These are phyloP conservation scores for Uncinocarpus reesii DNA, from an alignment of 2,329 filamentous ascomycete genomes.

Conservation along the genomic window DNA sequence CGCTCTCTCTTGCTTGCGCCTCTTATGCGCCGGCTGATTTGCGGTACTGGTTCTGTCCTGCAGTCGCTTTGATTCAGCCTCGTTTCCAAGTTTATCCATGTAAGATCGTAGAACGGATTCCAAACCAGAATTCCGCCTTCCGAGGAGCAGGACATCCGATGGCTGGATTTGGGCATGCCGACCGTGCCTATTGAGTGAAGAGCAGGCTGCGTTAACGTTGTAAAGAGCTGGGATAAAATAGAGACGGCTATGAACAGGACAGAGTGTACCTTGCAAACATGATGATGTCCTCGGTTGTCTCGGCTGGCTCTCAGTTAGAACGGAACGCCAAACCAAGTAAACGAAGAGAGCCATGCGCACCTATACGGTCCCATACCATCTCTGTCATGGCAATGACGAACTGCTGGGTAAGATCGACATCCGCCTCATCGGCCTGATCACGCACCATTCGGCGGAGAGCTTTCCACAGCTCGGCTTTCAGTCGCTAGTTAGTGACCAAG, in stretches of 20 bases:
- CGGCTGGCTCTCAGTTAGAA: background rate
- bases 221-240: background rate
- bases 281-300: slow-evolving; percentile 38
- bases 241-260: background rate
- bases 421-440: slow-evolving; percentile 60
- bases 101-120: slow-evolving; percentile 55
- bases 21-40: no score
- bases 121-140: slow-evolving; percentile 76
- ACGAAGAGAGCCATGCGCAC: slow-evolving; percentile 37
- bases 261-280: slow-evolving; percentile 46
- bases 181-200: slow-evolving; percentile 52
- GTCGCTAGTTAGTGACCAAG: slow-evolving; percentile 46
- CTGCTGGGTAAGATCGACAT: slow-evolving; percentile 80
- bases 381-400: slow-evolving; percentile 81
- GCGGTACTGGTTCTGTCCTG: background rate
- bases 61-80: background rate
- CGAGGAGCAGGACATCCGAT: slow-evolving; percentile 78
- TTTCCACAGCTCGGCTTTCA: slow-evolving; percentile 79
- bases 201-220: background rate
- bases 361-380: slow-evolving; percentile 77
- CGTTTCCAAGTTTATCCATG: slow-evolving; percentile 21
- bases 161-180: slow-evolving; percentile 68
- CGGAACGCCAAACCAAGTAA: background rate
- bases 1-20: no score
- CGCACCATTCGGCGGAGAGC: slow-evolving; percentile 80